phyloP scores from a whole-genome alignment of 83 land plant genomes.

The Picea abies region DNA sequence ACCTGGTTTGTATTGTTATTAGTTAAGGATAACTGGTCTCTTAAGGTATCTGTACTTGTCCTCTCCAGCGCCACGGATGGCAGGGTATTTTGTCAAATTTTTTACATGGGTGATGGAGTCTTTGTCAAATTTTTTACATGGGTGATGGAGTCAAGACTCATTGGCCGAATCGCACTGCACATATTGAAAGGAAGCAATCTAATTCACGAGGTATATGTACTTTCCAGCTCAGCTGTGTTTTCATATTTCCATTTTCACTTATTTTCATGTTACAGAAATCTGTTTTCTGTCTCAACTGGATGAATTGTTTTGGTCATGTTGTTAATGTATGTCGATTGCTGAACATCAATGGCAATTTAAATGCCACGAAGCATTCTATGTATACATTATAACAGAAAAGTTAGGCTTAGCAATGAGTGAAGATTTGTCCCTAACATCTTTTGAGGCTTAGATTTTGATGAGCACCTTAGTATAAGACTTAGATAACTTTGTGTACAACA shows the following conservation, averaged over 20 bases:
- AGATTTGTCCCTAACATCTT: neutral
- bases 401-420: neutral
- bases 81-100: constrained; percentile 27
- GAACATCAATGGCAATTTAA: neutral
- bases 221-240: neutral
- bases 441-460: neutral
- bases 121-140: no score
- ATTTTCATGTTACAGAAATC: neutral
- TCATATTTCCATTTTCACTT: neutral
- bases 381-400: neutral
- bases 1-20: neutral
- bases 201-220: constrained; percentile 58
- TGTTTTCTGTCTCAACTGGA: neutral
- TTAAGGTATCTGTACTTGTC: neutral
- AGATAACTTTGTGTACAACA: no score
- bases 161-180: no score
- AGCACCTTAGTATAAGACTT: no score
- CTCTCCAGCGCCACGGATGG: constrained; percentile 76
- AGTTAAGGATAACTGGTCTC: neutral
- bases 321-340: neutral
- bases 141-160: no score
- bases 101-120: no score
- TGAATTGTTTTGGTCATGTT: neutral
- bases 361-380: neutral
- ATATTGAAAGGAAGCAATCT: constrained; percentile 60